Evolutionary conservation across 2,329 filamentous ascomycete genomes (phyloP), one percentile per base, ranked within the genome.

Genomic region (Cryphonectria japonica): DNA sequence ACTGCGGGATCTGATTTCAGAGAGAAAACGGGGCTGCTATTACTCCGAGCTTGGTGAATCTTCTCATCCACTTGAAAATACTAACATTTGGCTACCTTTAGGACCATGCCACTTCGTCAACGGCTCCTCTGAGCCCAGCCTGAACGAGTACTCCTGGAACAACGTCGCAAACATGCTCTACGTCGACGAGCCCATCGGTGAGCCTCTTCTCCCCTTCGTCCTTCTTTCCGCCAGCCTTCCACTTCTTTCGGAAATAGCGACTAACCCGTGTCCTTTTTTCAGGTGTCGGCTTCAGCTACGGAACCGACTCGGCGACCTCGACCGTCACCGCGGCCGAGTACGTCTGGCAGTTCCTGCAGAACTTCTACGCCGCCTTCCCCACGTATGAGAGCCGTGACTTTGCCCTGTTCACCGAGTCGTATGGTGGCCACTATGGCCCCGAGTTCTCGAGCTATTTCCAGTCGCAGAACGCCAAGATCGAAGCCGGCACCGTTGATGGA

Each of bases 281-380:
- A 73, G 72, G 77, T 41, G 78, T 76, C 4, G 80, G 80, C 16
- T 82, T 82, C 69, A 76, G 70, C 54, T 85, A 84, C 73, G 82
- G 77, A 37, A 78, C 74, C 7, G 75, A 78, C 52, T 73, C 74
- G 22, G 79, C 81, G 39, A 81, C 79, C 3, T 83, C 81, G 37
- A 86, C 85, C 3, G 79, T 80, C 13, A 82, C 80, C 2, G 84
- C 85, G 13, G 84, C 85, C 3, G 81, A 82, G 0, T 82, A 82
- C 65, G 82, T 89, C n/a, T 89, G 87, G 87, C 83, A 81, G 2
- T 79, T 89, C n/a, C 77, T 88, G 64, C 87, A 89, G 76, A 84
- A 84, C 1, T 93, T 90, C 83, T 88, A 89, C 69, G 83, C 86
- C 5, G 85, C 88, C 41, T 92, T 92, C 71, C 89, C 88, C 0